These are phyloP conservation scores for Carex littledalei DNA, from an alignment of 176 grass and related monocot species.

Conservation along the genomic window DNA sequence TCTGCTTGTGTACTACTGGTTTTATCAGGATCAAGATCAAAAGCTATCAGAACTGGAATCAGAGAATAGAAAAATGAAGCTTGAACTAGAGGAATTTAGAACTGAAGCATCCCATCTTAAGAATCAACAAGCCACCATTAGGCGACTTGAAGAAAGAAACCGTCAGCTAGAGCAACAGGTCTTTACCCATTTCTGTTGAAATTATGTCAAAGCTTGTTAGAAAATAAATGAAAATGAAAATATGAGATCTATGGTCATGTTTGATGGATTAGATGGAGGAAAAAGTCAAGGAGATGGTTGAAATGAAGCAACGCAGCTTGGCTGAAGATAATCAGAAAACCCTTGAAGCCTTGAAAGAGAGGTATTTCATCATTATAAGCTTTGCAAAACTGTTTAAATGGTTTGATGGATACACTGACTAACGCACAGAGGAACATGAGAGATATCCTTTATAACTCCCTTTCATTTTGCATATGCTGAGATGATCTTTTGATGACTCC, in stretches of 20 bases:
- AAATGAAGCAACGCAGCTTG: conserved; percentile 98
- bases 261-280: conserved; percentile 76
- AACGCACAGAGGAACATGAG: background rate
- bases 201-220: background rate
- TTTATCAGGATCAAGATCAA: conserved; percentile 84
- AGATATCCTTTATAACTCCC: background rate
- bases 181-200: conserved; percentile 1
- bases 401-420: background rate
- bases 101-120: conserved; percentile 89
- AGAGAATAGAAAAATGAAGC: conserved; percentile 98
- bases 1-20: background rate
- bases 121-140: conserved; percentile 97
- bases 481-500: background rate
- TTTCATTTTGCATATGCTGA: background rate
- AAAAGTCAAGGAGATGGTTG: conserved; percentile 98
- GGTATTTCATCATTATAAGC: conserved; percentile 35
- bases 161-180: conserved; percentile 99
- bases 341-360: conserved; percentile 93
- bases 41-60: conserved; percentile 90
- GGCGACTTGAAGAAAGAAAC: conserved; percentile 92
- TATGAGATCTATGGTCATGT: conserved; percentile 1
- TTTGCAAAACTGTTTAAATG: background rate
- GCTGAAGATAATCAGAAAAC: conserved; percentile 99
- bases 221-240: background rate
- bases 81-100: conserved; percentile 94